phyloP scores from a whole-genome alignment of 768 basidiomycete species.

The Artomyces pyxidatus region DNA sequence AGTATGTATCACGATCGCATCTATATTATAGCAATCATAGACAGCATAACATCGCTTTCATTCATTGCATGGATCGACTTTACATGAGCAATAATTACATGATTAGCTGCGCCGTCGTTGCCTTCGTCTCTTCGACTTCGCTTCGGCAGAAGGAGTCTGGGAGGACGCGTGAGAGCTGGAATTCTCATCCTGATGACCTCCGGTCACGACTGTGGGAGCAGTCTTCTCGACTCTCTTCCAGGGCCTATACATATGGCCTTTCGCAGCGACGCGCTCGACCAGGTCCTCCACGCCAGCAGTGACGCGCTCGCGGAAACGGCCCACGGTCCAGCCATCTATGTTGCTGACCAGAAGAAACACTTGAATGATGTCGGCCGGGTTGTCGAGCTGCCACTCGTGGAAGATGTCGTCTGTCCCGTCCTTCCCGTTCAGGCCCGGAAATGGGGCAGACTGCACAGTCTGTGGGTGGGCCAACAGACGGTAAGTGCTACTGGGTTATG shows the following conservation, averaged over 20 bases:
- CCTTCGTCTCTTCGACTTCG: constrained; percentile 2
- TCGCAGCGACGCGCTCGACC: constrained; percentile 25
- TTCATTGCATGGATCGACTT: background rate
- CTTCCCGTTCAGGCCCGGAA: constrained; percentile 20
- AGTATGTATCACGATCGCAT: background rate
- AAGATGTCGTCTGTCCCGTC: constrained; percentile 24
- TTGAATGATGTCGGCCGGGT: constrained; percentile 36
- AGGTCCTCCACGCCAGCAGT: constrained; percentile 31
- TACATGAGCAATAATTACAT: background rate
- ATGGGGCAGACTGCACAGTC: constrained; percentile 45
- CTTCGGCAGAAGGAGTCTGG: background rate
- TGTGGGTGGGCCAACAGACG: constrained; percentile 13
- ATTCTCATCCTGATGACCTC: constrained; percentile 30
- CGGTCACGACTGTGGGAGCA: constrained; percentile 8
- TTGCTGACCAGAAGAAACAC: constrained; percentile 46
- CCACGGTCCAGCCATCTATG: constrained; percentile 44
- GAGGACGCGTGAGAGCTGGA: constrained; percentile 10
- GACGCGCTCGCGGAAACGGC: constrained; percentile 33
- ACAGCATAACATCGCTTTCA: background rate
- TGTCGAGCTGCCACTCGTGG: constrained; percentile 42
- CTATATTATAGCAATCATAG: background rate
- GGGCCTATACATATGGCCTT: constrained; percentile 29
- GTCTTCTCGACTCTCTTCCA: constrained; percentile 38
- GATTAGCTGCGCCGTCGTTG: constrained; percentile 1
- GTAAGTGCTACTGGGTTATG: background rate